Percentiles rank a stretch among this genome's conserved stretches.
phyloP scores from a whole-genome alignment of 176 grass and related monocot species.

The Zea mays region Zm-B73-REFERENCE-NAM-5.0 NC_050098.1:7011001-7011500 shows the following conservation, averaged over 20 bases:
- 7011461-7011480: constrained; percentile 90
- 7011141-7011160: not conserved
- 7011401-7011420: constrained; percentile 5
- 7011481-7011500: constrained; percentile 64
- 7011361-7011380: not conserved
- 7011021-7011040: not conserved
- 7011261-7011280: not conserved
- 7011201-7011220: not conserved
- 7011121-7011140: not conserved
- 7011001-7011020: not conserved
- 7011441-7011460: constrained; percentile 77
- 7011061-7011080: not conserved
- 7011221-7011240: not conserved
- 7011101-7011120: not conserved
- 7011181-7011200: not conserved
- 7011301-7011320: not conserved
- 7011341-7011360: not conserved
- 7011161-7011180: not conserved
- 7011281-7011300: not conserved
- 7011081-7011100: not conserved
- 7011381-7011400: not conserved
- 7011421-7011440: constrained; percentile 64
- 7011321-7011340: not conserved
- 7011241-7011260: not conserved
- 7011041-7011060: too few relatives aligned